phyloP scores from a whole-genome alignment of 208 protist genomes.

The Porcisia deanei region DNA sequence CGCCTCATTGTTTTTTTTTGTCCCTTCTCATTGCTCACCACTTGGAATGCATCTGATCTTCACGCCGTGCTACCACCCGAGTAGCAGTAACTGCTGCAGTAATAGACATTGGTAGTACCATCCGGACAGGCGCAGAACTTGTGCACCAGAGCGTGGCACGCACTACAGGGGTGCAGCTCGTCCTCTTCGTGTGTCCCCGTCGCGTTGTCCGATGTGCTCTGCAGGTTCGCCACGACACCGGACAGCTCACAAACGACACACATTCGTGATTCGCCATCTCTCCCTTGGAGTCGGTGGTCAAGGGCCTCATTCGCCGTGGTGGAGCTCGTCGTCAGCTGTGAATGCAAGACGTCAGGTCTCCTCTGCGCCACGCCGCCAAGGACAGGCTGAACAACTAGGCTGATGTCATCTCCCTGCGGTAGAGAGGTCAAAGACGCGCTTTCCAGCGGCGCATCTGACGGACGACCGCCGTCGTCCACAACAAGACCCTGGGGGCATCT shows the following conservation, averaged over 20 bases:
- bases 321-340: neutral
- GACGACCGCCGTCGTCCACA: neutral
- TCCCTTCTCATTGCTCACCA: neutral
- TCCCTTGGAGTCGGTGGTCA: neutral
- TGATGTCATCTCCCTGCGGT: neutral
- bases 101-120: neutral
- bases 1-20: neutral
- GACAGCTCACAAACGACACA: constrained; percentile 55
- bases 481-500: neutral
- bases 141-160: constrained; percentile 31
- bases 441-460: neutral
- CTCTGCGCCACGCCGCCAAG: constrained; percentile 10
- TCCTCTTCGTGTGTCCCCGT: constrained; percentile 7
- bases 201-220: neutral
- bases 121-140: constrained; percentile 15
- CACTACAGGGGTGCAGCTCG: constrained; percentile 20
- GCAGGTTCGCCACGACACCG: constrained; percentile 5
- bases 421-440: neutral
- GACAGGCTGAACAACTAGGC: constrained; percentile 20
- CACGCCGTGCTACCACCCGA: neutral
- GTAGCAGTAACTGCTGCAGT: constrained; percentile 28
- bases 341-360: neutral
- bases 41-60: neutral
- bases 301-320: no score
- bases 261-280: neutral